phyloP scores from a whole-genome alignment of 2,329 filamentous ascomycete genomes.

The Pochonia chlamydosporia region DNA sequence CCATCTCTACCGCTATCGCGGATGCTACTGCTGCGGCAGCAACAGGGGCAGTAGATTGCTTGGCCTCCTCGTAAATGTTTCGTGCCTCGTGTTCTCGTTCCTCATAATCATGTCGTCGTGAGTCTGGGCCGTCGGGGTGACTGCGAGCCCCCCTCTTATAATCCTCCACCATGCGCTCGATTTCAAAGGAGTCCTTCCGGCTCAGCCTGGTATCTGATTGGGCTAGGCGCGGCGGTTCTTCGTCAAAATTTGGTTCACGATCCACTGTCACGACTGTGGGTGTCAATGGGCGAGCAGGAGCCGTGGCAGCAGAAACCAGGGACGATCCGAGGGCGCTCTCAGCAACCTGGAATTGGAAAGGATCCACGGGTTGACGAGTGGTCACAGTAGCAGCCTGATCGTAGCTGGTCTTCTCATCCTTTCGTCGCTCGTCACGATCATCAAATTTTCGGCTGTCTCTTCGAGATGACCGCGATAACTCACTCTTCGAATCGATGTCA shows the following conservation, averaged over 20 bases:
- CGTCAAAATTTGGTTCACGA: constrained; percentile 45
- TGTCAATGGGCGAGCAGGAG: constrained; percentile 33
- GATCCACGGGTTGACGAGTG: constrained; percentile 35
- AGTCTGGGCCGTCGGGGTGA: constrained; percentile 13
- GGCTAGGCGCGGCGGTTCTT: constrained; percentile 22
- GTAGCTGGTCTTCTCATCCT: constrained; percentile 21
- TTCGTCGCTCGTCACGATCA: constrained; percentile 21
- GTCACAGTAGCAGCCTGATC: constrained; percentile 3
- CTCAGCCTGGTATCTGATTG: constrained; percentile 34
- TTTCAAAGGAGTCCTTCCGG: constrained; percentile 45
- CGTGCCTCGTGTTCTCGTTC: constrained; percentile 39
- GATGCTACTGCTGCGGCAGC: constrained; percentile 41
- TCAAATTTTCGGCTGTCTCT: constrained; percentile 18
- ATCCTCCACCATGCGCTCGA: constrained; percentile 28
- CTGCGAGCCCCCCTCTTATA: constrained; percentile 18
- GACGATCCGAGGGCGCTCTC: constrained; percentile 32
- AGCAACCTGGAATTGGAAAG: constrained; percentile 53
- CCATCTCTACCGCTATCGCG: constrained; percentile 38
- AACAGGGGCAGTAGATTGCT: constrained; percentile 43
- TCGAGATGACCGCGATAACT: constrained; percentile 16
- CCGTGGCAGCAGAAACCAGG: neutral
- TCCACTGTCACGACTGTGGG: constrained; percentile 48
- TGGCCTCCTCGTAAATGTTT: constrained; percentile 37
- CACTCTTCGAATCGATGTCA: constrained; percentile 21
- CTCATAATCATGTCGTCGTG: constrained; percentile 21